Base-by-base conservation (phyloP, 2,329 filamentous ascomycete genomes). In the Niveomyces coronatus region DNA sequence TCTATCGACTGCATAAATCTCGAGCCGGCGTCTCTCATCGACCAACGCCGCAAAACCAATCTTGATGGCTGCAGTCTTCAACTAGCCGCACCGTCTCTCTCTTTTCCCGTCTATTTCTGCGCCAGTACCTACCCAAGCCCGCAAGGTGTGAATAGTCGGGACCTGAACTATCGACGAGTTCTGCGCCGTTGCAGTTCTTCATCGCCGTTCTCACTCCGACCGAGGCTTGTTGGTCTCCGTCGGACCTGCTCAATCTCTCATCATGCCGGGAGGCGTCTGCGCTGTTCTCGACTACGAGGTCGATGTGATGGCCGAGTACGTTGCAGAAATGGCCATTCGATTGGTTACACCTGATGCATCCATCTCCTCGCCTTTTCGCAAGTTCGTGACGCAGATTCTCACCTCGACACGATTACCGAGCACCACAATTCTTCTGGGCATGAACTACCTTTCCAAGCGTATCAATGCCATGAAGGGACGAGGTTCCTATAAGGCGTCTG, bases 231-330 rank as follows among this genome's bases (percentile, higher is more conserved):
- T 41, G 62, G 56, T 63, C 61, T 63, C 62, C 45, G 58, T 64
- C 60, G 58, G 60, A 47, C 45, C 24, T 28, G 26, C 44, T 46
- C 46, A 34, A 49, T 53, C 53, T 48, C 53, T 51, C 65, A 76
- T 63, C 53, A 78, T 78, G 74, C 67, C 74, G 47, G 87, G 88
- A 57, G 88, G 88, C 52, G 88, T 95, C 27, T 91, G 88, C 52
- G 86, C 86, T 53, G 84, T 93, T 64, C 76, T 95, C 62, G 88
- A 94, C 68, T 95, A 95, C 60, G 87, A 94, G 63, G 89, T 94
- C 77, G 86, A 94, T 57, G 71, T 83, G 60, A 95, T 94, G 88
- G 82, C 86, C 46, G 86, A 94, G 58, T 95, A 94, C 62, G 87
- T 94, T 56, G 82, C 85, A 45, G 85, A 94, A 57, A 93, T 89